Conservation (phyloP, 345 rosid species). For the Eutrema yunnanense region DNA sequence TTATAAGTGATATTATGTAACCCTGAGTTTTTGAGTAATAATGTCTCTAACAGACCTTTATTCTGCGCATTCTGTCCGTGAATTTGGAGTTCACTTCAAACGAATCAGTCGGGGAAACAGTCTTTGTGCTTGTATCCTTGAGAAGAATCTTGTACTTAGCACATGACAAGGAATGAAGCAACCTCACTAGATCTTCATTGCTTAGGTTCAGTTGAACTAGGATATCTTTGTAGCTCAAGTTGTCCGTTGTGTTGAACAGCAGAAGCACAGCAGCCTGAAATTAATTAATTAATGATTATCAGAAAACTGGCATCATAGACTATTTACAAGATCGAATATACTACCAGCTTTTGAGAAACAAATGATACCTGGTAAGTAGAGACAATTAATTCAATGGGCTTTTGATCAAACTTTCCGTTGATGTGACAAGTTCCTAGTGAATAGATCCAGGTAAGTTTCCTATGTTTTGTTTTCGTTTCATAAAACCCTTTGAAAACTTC, state of each 20-base stretch:
- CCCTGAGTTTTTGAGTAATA: background rate
- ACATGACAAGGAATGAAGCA: constrained; percentile 86
- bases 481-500: constrained; percentile 59
- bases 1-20: background rate
- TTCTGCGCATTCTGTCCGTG: constrained; percentile 86
- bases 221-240: constrained; percentile 75
- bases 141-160: constrained; percentile 74
- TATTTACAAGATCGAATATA: background rate
- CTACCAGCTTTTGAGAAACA: background rate
- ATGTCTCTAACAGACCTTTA: constrained; percentile 52
- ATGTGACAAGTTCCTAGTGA: constrained; percentile 64
- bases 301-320: background rate
- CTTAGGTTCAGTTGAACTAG: constrained; percentile 73
- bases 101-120: constrained; percentile 45
- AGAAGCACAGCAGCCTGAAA: constrained; percentile 79
- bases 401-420: constrained; percentile 51
- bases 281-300: background rate
- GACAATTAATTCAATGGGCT: constrained; percentile 50
- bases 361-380: constrained; percentile 66
- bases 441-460: constrained; percentile 66
- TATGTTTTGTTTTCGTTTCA: constrained; percentile 43
- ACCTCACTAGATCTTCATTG: constrained; percentile 76
- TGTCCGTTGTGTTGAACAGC: constrained; percentile 78
- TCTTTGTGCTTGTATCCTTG: constrained; percentile 62
- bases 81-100: constrained; percentile 79